Evolutionary conservation across 2,329 filamentous ascomycete species (phyloP).

Genomic region (Claviceps capensis): DNA sequence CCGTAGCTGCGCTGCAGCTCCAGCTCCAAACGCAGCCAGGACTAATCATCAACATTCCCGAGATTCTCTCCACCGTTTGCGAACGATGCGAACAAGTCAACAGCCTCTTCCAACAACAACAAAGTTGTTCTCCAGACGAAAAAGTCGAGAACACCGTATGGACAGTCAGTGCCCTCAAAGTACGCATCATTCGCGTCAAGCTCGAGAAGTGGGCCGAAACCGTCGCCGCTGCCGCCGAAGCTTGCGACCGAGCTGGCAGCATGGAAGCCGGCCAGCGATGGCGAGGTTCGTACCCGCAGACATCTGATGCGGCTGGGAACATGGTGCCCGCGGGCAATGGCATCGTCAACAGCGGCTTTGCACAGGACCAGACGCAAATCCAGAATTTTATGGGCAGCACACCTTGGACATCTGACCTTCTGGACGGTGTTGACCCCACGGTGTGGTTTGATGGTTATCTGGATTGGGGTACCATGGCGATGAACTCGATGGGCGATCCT

Average conservation of each 20-base stretch:
- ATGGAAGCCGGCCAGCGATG: conserved; percentile 3
- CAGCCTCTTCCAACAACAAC: conserved; percentile 20
- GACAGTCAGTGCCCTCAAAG: conserved; percentile 33
- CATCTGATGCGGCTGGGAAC: not conserved
- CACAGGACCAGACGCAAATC: conserved; percentile 12
- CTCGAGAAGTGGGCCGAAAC: conserved; percentile 34
- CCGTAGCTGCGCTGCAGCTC: conserved; percentile 25
- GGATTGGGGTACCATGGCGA: conserved; percentile 20
- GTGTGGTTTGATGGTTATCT: conserved; percentile 23
- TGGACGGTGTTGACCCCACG: conserved; percentile 20
- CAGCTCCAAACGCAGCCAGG: conserved; percentile 30
- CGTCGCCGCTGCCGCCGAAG: conserved; percentile 23
- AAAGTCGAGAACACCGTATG: conserved; percentile 30
- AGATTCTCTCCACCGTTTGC: conserved; percentile 27
- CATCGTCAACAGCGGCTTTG: conserved; percentile 9
- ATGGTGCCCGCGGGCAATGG: not conserved
- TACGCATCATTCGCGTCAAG: conserved; percentile 31
- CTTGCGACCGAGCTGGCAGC: conserved; percentile 8
- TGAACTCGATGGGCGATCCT: conserved; percentile 17
- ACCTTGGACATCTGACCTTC: conserved; percentile 18
- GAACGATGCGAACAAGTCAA: conserved; percentile 30
- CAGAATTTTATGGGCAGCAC: conserved; percentile 14
- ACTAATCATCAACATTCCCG: conserved; percentile 29
- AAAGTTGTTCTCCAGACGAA: conserved; percentile 17
- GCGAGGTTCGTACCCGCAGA: conserved; percentile 9